Conservation (phyloP, 768 basidiomycete species). For the Vararia minispora region DNA sequence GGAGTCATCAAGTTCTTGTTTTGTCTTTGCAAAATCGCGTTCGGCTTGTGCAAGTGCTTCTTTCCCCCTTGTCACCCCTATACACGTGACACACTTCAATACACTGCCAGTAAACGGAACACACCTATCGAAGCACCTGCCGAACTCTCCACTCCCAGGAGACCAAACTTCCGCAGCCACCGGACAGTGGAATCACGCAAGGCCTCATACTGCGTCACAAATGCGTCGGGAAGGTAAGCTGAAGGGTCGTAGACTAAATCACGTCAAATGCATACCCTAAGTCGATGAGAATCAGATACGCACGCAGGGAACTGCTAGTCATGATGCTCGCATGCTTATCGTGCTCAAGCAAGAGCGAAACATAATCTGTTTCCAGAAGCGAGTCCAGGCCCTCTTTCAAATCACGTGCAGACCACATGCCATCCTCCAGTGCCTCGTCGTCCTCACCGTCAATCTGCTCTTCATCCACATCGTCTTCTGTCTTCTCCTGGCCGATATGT, state of each 20-base stretch:
- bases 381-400: constrained; percentile 46
- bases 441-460: constrained; percentile 18
- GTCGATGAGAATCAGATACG: too few relatives aligned
- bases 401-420: constrained; percentile 46
- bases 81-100: background rate
- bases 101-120: background rate
- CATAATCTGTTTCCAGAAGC: constrained; percentile 55
- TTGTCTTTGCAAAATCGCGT: constrained; percentile 37
- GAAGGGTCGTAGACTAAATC: constrained; percentile 66
- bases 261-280: too few relatives aligned
- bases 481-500: constrained; percentile 59
- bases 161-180: constrained; percentile 53
- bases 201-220: constrained; percentile 63
- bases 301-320: too few relatives aligned
- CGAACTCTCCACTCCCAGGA: constrained; percentile 33
- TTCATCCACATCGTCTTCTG: constrained; percentile 27
- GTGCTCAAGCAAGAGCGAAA: constrained; percentile 65
- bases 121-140: constrained; percentile 32
- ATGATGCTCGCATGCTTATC: constrained; percentile 54
- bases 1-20: constrained; percentile 42
- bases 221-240: constrained; percentile 76
- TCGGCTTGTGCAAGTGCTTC: constrained; percentile 56
- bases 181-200: constrained; percentile 49
- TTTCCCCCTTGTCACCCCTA: constrained; percentile 52
- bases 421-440: constrained; percentile 40